These are phyloP conservation scores for Penicillium sp. DNA, from an alignment of 2,329 filamentous ascomycete genomes.

Conservation along the genomic window DNA sequence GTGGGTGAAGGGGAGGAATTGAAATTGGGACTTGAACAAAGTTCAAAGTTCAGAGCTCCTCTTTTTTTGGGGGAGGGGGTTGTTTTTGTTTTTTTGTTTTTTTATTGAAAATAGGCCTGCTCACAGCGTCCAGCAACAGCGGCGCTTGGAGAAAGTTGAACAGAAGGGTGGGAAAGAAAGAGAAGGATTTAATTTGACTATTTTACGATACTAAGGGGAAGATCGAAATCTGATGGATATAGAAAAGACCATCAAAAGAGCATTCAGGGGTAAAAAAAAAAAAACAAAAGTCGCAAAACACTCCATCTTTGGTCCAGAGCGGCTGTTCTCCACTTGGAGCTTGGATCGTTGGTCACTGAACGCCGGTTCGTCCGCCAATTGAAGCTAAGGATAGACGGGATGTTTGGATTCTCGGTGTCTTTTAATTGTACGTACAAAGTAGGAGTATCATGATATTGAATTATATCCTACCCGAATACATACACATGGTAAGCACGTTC, in stretches of 20 bases:
- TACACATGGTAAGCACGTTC: conserved; percentile 4
- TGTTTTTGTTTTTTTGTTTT: neutral
- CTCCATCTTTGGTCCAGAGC: conserved; percentile 6
- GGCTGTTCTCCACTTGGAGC: conserved; percentile 20
- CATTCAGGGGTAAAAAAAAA: conserved; percentile 26
- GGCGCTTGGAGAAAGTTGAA: conserved; percentile 34
- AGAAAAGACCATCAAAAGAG: neutral
- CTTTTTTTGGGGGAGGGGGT: conserved; percentile 9
- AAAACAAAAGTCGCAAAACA: too few species aligned
- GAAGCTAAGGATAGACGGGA: conserved; percentile 16
- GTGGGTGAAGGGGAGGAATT: conserved; percentile 22
- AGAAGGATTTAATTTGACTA: neutral
- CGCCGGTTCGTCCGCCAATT: conserved; percentile 14
- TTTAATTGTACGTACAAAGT: too few species aligned
- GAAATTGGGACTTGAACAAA: conserved; percentile 19
- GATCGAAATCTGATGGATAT: neutral
- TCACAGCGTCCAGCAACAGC: conserved; percentile 40
- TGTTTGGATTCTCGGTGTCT: neutral
- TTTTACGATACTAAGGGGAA: neutral
- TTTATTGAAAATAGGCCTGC: conserved; percentile 30
- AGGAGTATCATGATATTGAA: too few species aligned
- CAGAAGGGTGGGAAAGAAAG: conserved; percentile 15
- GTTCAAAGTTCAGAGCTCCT: conserved; percentile 1
- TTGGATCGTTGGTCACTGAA: conserved; percentile 11
- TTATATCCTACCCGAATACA: too few species aligned